phyloP scores from a whole-genome alignment of 805 yeast genomes.

The Myxozyma neotropica region DNA sequence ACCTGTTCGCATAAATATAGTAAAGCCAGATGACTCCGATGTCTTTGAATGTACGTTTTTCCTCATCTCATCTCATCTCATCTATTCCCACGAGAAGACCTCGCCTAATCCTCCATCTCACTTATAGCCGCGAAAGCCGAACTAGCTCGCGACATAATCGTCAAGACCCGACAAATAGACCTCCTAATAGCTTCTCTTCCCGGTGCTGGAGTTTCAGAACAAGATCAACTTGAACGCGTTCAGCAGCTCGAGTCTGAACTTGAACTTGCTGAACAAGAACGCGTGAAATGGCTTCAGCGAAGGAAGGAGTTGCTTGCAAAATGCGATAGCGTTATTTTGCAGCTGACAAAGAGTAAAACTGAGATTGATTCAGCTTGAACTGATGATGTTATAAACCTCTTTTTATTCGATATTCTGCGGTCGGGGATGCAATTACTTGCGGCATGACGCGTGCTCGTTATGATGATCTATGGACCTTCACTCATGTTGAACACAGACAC shows the following conservation, averaged over 20 bases:
- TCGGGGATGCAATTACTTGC: too few relatives aligned
- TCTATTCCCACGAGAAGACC: too few relatives aligned
- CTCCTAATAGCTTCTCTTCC: constrained; percentile 87
- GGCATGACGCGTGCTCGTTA: too few relatives aligned
- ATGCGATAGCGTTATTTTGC: constrained; percentile 29
- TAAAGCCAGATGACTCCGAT: constrained; percentile 22
- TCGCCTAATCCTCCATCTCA: not conserved
- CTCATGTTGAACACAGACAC: too few relatives aligned
- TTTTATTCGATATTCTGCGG: too few relatives aligned
- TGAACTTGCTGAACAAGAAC: constrained; percentile 22
- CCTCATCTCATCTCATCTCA: too few relatives aligned
- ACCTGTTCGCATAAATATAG: constrained; percentile 3
- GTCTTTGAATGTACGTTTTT: constrained; percentile 26
- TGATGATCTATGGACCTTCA: too few relatives aligned
- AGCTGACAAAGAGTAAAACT: constrained; percentile 23
- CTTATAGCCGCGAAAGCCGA: constrained; percentile 59
- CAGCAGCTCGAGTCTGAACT: constrained; percentile 59
- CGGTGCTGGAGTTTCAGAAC: constrained; percentile 84
- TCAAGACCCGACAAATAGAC: constrained; percentile 83
- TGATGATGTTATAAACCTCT: not conserved
- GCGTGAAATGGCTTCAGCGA: constrained; percentile 17
- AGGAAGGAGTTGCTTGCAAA: constrained; percentile 21
- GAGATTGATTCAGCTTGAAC: constrained; percentile 14
- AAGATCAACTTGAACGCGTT: constrained; percentile 68
- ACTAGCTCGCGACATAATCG: constrained; percentile 77